Evolutionary conservation across 148 eudicot genomes (phyloP), one percentile per base, ranked within the genome.

Genomic region (Vaccinium myrtillus): DNA sequence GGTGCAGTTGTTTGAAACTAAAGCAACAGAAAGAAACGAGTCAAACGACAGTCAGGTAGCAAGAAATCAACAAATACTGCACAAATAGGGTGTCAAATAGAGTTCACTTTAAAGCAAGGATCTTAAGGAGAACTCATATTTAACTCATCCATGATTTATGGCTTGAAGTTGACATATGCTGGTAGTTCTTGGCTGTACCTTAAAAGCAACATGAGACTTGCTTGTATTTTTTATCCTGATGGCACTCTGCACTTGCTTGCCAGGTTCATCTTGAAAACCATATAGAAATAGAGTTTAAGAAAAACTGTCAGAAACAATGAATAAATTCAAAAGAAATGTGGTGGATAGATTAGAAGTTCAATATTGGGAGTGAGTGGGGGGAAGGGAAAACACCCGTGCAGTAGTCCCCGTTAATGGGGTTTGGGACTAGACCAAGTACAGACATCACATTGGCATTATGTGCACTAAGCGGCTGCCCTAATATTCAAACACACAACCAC

Each of bases 1-100:
- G 98, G 98, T 63, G 94, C 93, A 83, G 98, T 94, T 77, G 98
- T 95, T 95, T 95, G 98, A 86, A 95, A 95, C 98, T 95, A 88
- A 55, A 85, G 16, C 50, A 88, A 46, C 58, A 85, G 23, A 39
- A 85, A 39, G 90, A 90, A 84, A 75, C 3, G 3, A 36, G 39
- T 36, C 39, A 36, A 36, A 36, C 1, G 83, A 87, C 48, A 76
- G 55, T 70, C 82, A 77, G 82, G 43, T 83, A 49, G 71, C 18
- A 55, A 54, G 43, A 49, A 13, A 82, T 8, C 39, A 84, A 8
- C 18, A 77, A 56, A 53, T 10, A 55, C 6, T 0, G 3, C 18
- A 32, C 7, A 12, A 18, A 32, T 43, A 56, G 21, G 51, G 21
- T 32, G 8, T 58, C 27, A 39, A 16, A 36, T 39, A 39, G 43